These are phyloP conservation scores for Tetracladium marchalianum DNA, from an alignment of 495 filamentous ascomycete genomes.

Conservation along the genomic window DNA sequence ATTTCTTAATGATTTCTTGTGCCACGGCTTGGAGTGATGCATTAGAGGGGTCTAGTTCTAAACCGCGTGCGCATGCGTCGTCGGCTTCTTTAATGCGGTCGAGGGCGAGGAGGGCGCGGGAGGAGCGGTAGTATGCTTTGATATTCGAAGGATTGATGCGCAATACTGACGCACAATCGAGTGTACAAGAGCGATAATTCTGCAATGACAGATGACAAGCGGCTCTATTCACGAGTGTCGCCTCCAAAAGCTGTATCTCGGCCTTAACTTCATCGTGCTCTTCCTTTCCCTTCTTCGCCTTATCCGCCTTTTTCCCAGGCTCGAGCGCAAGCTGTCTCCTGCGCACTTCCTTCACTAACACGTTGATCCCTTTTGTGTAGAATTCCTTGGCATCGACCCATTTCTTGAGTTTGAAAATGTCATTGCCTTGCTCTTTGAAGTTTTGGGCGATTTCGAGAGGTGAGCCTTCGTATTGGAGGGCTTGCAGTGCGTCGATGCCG, in stretches of 20 bases:
- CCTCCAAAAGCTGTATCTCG: slow-evolving; percentile 55
- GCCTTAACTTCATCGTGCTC: slow-evolving; percentile 31
- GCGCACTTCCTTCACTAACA: slow-evolving; percentile 49
- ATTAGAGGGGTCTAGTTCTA: slow-evolving; percentile 53
- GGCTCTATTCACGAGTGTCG: slow-evolving; percentile 75
- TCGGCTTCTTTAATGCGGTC: slow-evolving; percentile 64
- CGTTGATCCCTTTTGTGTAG: slow-evolving; percentile 72
- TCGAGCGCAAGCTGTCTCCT: slow-evolving; percentile 18
- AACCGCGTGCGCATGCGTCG: slow-evolving; percentile 61
- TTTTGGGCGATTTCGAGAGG: slow-evolving; percentile 65
- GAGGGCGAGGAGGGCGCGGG: slow-evolving; percentile 63
- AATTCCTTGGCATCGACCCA: slow-evolving; percentile 85
- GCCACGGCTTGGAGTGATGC: slow-evolving; percentile 44
- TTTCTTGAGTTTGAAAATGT: slow-evolving; percentile 59
- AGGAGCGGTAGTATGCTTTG: slow-evolving; percentile 83
- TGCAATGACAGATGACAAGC: slow-evolving; percentile 62
- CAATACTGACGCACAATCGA: slow-evolving; percentile 74
- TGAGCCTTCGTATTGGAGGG: slow-evolving; percentile 86
- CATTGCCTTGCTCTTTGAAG: slow-evolving; percentile 87
- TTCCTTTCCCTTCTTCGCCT: slow-evolving; percentile 17
- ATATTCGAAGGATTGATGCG: slow-evolving; percentile 66
- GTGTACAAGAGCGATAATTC: slow-evolving; percentile 76
- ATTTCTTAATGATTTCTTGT: slow-evolving; percentile 42
- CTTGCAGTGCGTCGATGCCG: slow-evolving; percentile 75
- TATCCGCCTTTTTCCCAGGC: slow-evolving; percentile 2